Evolutionary conservation across 2,329 filamentous ascomycete genomes (phyloP).

Genomic region (Claviceps humidiphila): DNA sequence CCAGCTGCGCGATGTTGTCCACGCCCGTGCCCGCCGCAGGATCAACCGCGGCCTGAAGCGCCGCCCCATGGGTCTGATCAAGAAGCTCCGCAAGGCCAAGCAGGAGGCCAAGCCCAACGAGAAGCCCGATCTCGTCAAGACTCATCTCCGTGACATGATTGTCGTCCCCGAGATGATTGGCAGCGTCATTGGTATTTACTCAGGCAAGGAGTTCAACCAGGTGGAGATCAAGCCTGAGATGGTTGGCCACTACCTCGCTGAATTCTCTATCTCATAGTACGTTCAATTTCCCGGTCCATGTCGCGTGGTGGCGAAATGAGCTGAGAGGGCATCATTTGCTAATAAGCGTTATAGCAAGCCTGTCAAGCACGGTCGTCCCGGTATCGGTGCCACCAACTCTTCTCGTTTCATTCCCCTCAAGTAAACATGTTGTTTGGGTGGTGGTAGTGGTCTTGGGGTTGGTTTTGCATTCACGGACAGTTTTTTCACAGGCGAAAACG

Average conservation of each 20-base stretch:
- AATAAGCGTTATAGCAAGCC: constrained; percentile 63
- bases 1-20: constrained; percentile 97
- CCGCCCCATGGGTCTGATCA: constrained; percentile 99
- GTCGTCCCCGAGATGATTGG: constrained; percentile 99
- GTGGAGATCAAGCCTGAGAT: constrained; percentile 99
- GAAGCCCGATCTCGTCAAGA: constrained; percentile 99
- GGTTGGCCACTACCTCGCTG: constrained; percentile 98
- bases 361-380: constrained; percentile 99
- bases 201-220: constrained; percentile 99
- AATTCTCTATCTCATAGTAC: constrained; percentile 99
- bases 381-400: constrained; percentile 99
- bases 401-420: constrained; percentile 99
- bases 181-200: constrained; percentile 97
- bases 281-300: constrained; percentile 24
- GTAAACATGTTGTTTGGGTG: constrained; percentile 52
- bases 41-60: constrained; percentile 99
- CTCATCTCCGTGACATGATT: constrained; percentile 99
- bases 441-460: constrained; percentile 26
- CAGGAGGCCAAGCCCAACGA: constrained; percentile 98
- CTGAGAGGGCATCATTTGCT: constrained; percentile 21
- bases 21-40: constrained; percentile 93
- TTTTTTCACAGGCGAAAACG: constrained; percentile 37
- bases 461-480: constrained; percentile 45
- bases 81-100: constrained; percentile 99
- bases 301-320: background rate